Base-by-base conservation (phyloP, 176 grass and related monocot species). In the Olyra latifolia region DNA sequence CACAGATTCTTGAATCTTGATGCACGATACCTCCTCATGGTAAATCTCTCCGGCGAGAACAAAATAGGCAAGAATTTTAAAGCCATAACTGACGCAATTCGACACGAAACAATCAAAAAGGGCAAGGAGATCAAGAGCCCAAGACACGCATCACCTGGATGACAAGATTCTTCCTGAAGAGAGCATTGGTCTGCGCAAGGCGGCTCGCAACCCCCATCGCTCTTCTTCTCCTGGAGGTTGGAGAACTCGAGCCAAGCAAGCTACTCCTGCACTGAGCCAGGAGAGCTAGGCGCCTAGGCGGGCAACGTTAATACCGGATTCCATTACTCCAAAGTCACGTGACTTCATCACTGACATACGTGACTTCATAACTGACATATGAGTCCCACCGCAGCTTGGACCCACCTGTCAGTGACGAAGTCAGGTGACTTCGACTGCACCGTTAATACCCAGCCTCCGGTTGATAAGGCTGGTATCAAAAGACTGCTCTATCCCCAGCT, bases 151-250 rank as follows among this genome's bases (percentile, higher is more conserved):
- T 72, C 27, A 90, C 91, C 87, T 93, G 91, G 63, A 89, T 75
- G 15, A 89, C 63, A 10, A 93, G 74, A 19, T 89, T 90, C 54
- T 93, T 90, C 79, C 75, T 83, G 75, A 93, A 78, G 43, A 93
- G 79, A 10, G 91, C 87, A 61, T 90, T 78, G 56, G 90, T 76
- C 58, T 93, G 90, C 35, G 48, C 66, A 7, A 86, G 47, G 47
- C 25, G 58, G 75, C 30, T 83, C 9, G 83, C 70, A 0, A 32
- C 82, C 81, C 43, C 82, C 81, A 88, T 88, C 11, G 54, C 55
- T 11, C 10, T 17, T 13, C 28, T n/a, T 22, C 20, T 9, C 55
- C 46, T 16, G 58, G 52, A 80, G 79, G 82, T 55, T 16, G 58
- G 52, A 80, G 79, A 86, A 24, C 11, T 45, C 42, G 50, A 68